Conservation (phyloP, 805 yeast genomes). For the Blastobotrys mokoenaii region DNA sequence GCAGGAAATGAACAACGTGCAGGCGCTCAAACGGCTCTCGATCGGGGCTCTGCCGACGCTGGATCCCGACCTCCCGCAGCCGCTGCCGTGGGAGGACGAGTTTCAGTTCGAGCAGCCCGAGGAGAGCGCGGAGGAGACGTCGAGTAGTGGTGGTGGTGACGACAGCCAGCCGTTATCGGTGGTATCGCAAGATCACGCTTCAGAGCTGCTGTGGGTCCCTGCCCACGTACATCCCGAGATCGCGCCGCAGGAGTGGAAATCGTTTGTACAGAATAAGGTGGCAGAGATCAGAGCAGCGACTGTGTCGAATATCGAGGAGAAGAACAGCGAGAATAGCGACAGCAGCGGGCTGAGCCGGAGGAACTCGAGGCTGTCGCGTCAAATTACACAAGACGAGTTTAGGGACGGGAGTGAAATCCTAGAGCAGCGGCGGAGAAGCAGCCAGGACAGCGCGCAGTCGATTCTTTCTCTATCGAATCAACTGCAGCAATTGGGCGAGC, state of each 20-base stretch:
- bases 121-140: too few relatives aligned
- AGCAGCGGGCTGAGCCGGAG: slow-evolving; percentile 7
- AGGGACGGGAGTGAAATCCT: slow-evolving; percentile 28
- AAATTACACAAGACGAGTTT: slow-evolving; percentile 27
- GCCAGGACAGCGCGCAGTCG: slow-evolving; percentile 18
- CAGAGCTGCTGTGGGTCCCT: slow-evolving; percentile 78
- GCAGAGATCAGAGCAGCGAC: slow-evolving; percentile 25
- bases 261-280: slow-evolving; percentile 33
- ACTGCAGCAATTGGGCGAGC: slow-evolving; percentile 60
- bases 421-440: slow-evolving; percentile 17
- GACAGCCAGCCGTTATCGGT: slow-evolving; percentile 3
- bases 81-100: slow-evolving; percentile 1
- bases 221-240: slow-evolving; percentile 89
- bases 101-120: background rate
- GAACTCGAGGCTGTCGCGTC: slow-evolving; percentile 28
- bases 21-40: slow-evolving; percentile 33
- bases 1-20: slow-evolving; percentile 34
- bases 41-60: slow-evolving; percentile 29
- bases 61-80: slow-evolving; percentile 34
- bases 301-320: slow-evolving; percentile 7
- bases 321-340: background rate
- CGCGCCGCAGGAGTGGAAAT: slow-evolving; percentile 72
- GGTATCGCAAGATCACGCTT: slow-evolving; percentile 11
- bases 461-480: slow-evolving; percentile 47
- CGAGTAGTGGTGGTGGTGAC: background rate